Evolutionary conservation across 2,329 filamentous ascomycete genomes (phyloP).

Genomic region (Taxawa tesnikishii): DNA sequence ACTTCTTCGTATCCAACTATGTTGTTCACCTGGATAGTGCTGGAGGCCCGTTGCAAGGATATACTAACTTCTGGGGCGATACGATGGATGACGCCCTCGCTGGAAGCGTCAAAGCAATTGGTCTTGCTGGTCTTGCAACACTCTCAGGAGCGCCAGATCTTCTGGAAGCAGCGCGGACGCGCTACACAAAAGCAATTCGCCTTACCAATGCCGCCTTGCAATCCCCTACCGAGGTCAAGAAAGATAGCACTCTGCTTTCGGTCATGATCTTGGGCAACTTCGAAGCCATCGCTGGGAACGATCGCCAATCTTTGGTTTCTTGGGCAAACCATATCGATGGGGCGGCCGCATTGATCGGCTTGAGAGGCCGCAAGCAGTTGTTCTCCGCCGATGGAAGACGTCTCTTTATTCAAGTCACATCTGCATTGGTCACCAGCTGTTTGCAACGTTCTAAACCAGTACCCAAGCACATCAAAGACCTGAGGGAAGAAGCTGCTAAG

Average conservation of each 20-base stretch:
- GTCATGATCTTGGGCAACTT: conserved; percentile 4
- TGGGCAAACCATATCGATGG: conserved; percentile 6
- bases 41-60: no score
- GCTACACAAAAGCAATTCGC: conserved; percentile 1
- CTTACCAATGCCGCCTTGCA: conserved; percentile 4
- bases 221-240: not conserved
- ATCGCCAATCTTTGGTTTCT: not conserved
- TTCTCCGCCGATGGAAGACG: not conserved
- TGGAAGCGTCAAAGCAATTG: not conserved
- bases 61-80: not conserved
- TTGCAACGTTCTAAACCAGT: not conserved
- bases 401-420: not conserved
- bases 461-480: not conserved
- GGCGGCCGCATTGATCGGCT: not conserved
- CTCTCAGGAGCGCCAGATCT: not conserved
- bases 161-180: not conserved
- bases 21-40: no score
- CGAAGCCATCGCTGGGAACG: conserved; percentile 3
- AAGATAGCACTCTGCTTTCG: conserved; percentile 3
- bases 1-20: not conserved
- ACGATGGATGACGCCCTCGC: not conserved
- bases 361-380: conserved; percentile 1
- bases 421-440: not conserved
- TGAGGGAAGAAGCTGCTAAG: not conserved
- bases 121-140: not conserved